Evolutionary conservation across 176 grass and related monocot species (phyloP), one percentile per base, ranked within the genome.

Genomic region (Oryza brachyantha): DNA sequence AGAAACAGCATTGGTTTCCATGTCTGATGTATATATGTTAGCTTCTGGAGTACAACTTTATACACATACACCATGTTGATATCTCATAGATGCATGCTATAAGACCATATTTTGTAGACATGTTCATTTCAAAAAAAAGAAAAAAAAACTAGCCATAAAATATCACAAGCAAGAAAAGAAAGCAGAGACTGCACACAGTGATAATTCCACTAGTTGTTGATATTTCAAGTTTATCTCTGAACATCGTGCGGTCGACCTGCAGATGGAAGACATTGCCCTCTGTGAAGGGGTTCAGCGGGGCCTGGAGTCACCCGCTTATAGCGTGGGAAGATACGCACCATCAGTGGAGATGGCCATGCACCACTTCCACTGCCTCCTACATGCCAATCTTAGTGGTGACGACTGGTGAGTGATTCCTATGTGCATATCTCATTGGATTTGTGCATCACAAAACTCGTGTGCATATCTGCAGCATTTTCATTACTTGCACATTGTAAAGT

Each of bases 301-400:
- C 48, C 54, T 94, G 13, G 95, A 81, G 68, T 98, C 95, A 14
- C 92, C 90, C 7, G 90, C 83, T 39, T 98, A 98, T 14, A 21
- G 77, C 29, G 78, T 82, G 29, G 95, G 92, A 25, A 90, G 92
- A 72, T 98, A 98, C 0, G 85, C 85, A 0, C 95, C 95, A 1
- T 85, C 85, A 0, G 95, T 94, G 22, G 95, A 98, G 83, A 94
- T 88, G 92, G 95, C 92, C 46, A 94, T 98, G 95, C 95, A 98
- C 61, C 95, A 98, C 43, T 98, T 98, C 74, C 95, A 98, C 73
- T 81, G 87, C 69, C 89, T 90, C 36, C 78, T 91, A 11, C 89
- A 94, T 42, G 50, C 43, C 21, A 70, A 72, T 61, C 83, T 98
- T 19, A 37, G 35, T 50, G 46, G 16, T 50, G n/a, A n/a, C n/a